phyloP scores from a whole-genome alignment of 2,329 filamentous ascomycete genomes.

The Lasiodiplodia citricola region DNA sequence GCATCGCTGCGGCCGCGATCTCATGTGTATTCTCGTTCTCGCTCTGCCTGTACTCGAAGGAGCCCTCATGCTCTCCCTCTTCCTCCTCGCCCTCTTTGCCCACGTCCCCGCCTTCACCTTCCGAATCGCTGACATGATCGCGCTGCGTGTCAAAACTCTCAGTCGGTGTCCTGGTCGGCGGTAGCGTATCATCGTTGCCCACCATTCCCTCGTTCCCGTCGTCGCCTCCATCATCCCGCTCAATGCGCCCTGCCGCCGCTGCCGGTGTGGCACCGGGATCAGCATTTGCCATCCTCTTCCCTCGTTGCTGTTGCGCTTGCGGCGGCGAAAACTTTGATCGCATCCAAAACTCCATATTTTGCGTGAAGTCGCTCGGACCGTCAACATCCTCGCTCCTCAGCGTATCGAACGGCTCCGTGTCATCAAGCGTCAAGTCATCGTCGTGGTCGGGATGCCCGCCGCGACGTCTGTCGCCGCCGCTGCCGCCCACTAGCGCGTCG shows the following conservation, averaged over 20 bases:
- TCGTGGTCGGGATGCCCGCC: conserved; percentile 35
- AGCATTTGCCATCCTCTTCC: not conserved
- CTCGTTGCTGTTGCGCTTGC: conserved; percentile 10
- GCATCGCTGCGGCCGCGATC: conserved; percentile 13
- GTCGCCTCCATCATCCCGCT: conserved; percentile 27
- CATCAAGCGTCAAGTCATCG: conserved; percentile 37
- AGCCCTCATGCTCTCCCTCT: not conserved
- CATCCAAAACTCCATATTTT: conserved; percentile 53
- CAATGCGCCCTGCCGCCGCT: not conserved
- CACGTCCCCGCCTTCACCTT: not conserved
- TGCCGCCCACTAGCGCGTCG: conserved; percentile 41
- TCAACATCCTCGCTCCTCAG: conserved; percentile 48
- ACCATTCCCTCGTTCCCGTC: conserved; percentile 30
- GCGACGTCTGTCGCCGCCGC: conserved; percentile 13
- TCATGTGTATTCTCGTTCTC: conserved; percentile 5
- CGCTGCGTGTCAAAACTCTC: not conserved
- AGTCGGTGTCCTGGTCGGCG: not conserved
- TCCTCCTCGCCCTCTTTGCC: not conserved
- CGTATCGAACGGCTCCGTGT: conserved; percentile 40
- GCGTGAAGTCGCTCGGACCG: conserved; percentile 49
- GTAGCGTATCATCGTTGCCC: conserved; percentile 14
- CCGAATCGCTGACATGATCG: conserved; percentile 13
- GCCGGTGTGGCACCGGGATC: not conserved
- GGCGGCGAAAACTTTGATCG: conserved; percentile 37
- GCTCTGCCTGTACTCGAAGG: conserved; percentile 11